Conservation (phyloP, 371 early-diverging fungal species). For the Mortierella sp. region DNA sequence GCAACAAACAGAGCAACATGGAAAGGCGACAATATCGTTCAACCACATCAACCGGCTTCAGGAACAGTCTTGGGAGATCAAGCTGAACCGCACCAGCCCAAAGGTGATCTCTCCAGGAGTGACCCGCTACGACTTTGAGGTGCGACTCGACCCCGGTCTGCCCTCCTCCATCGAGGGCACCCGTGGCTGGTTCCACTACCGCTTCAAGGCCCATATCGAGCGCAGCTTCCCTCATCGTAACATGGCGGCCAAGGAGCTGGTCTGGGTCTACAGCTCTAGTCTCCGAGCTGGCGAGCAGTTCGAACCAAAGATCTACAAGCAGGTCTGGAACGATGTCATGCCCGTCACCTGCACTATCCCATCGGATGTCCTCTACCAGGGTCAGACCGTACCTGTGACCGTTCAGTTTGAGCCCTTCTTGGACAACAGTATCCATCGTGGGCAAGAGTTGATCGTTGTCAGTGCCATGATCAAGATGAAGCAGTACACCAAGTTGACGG, state of each 20-base stretch:
- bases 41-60: slow-evolving; percentile 17
- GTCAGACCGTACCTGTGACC: slow-evolving; percentile 38
- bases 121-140: slow-evolving; percentile 38
- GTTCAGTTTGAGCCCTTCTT: slow-evolving; percentile 34
- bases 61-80: slow-evolving; percentile 39
- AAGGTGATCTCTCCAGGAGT: slow-evolving; percentile 41
- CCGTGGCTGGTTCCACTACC: slow-evolving; percentile 50
- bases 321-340: slow-evolving; percentile 33
- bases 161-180: slow-evolving; percentile 38
- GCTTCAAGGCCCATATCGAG: slow-evolving; percentile 40
- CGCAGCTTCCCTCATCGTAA: slow-evolving; percentile 48
- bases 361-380: slow-evolving; percentile 41
- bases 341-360: slow-evolving; percentile 35
- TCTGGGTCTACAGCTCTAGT: slow-evolving; percentile 46
- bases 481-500: slow-evolving; percentile 40
- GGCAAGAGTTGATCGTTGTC: slow-evolving; percentile 33
- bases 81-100: slow-evolving; percentile 26
- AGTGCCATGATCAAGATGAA: slow-evolving; percentile 44
- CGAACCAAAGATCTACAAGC: slow-evolving; percentile 31
- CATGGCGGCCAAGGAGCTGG: slow-evolving; percentile 39
- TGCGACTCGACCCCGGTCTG: slow-evolving; percentile 27
- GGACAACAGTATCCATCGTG: slow-evolving; percentile 16
- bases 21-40: slow-evolving; percentile 12
- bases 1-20: slow-evolving; percentile 20
- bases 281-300: slow-evolving; percentile 14